These are phyloP conservation scores for Boletus huronensis DNA, from an alignment of 768 basidiomycete genomes.

Conservation along the genomic window DNA sequence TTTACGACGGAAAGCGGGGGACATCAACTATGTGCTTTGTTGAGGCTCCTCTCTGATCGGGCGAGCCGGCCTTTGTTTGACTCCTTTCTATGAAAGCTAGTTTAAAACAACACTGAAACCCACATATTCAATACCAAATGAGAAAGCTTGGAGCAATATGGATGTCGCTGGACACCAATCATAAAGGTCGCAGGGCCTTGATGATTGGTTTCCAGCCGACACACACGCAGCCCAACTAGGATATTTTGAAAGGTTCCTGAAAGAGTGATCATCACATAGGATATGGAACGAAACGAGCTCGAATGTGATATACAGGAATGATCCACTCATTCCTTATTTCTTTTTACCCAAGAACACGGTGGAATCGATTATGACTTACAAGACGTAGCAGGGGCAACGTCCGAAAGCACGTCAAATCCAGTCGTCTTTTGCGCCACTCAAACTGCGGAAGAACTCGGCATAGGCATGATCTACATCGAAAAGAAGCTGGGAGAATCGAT, in stretches of 20 bases:
- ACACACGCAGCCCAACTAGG: background rate
- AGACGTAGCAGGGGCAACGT: background rate
- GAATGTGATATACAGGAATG: background rate
- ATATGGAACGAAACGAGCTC: background rate
- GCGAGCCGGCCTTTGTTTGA: background rate
- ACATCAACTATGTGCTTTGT: too few relatives aligned
- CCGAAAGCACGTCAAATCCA: conserved; percentile 14
- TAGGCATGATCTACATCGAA: conserved; percentile 98
- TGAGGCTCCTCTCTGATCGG: too few relatives aligned
- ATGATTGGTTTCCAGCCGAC: background rate
- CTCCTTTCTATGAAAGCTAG: background rate
- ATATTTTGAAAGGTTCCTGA: background rate
- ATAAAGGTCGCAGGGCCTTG: background rate
- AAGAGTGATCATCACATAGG: background rate
- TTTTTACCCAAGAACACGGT: background rate
- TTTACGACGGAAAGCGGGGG: background rate
- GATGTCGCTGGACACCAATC: background rate
- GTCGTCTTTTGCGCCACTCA: conserved; percentile 43
- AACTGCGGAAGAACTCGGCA: conserved; percentile 84
- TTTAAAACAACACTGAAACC: too few relatives aligned
- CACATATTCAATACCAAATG: too few relatives aligned
- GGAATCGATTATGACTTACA: background rate
- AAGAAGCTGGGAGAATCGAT: conserved; percentile 53
- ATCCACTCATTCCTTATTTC: background rate
- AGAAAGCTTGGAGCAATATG: background rate